Conservation (phyloP, 352 stramenopile species). For the Aphanomyces astaci region DNA sequence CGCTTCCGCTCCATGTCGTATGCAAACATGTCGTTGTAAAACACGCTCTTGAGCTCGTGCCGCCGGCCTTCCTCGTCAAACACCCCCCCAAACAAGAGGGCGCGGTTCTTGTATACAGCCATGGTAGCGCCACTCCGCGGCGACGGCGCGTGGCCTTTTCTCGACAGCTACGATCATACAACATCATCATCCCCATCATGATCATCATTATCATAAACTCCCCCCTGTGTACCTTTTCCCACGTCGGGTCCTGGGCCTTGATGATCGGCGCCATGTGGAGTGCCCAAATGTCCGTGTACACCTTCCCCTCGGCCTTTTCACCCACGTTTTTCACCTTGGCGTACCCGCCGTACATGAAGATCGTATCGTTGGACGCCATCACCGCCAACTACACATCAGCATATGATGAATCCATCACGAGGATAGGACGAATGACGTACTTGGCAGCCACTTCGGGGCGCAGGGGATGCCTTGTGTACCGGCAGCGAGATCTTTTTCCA, state of each 20-base stretch:
- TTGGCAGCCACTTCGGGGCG: conserved; percentile 74
- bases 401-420: not conserved
- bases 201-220: not conserved
- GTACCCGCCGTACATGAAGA: conserved; percentile 94
- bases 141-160: conserved; percentile 78
- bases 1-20: conserved; percentile 94
- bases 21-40: conserved; percentile 97
- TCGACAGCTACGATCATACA: conserved; percentile 38
- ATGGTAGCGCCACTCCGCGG: conserved; percentile 72
- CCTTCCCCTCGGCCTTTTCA: conserved; percentile 89
- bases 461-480: conserved; percentile 50
- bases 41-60: conserved; percentile 82
- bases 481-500: conserved; percentile 78
- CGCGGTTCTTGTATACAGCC: conserved; percentile 90
- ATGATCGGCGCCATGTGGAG: conserved; percentile 87
- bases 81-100: conserved; percentile 96
- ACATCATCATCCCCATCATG: not conserved
- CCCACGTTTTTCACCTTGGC: conserved; percentile 90
- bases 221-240: conserved; percentile 88
- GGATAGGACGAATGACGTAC: not conserved
- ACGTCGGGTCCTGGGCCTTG: conserved; percentile 86
- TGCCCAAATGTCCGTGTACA: conserved; percentile 93
- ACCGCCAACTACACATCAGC: conserved; percentile 40
- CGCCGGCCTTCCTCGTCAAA: conserved; percentile 86
- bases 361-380: conserved; percentile 78